Percentiles rank a stretch among this genome's conserved stretches.
Conservation (phyloP, 495 filamentous ascomycete genomes). For the Xylaria scruposa region DNA sequence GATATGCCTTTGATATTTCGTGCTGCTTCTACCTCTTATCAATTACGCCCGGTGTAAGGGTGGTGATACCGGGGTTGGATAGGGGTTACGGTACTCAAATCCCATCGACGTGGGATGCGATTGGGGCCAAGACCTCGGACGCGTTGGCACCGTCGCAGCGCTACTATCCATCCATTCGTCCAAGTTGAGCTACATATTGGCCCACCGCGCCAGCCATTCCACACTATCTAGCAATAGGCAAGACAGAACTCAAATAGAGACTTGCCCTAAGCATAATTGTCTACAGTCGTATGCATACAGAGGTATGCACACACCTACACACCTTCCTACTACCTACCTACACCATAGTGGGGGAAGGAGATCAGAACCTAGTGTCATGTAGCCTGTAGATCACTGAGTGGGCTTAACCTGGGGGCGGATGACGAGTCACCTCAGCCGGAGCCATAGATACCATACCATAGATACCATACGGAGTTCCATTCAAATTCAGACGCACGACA, state of each 20-base stretch:
- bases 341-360: background rate
- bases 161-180: conserved; percentile 15
- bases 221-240: conserved; percentile 7
- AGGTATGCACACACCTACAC: background rate
- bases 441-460: background rate
- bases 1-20: background rate
- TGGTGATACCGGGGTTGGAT: conserved; percentile 17
- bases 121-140: conserved; percentile 27
- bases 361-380: background rate
- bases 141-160: conserved; percentile 26
- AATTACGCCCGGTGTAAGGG: conserved; percentile 1
- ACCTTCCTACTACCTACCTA: background rate
- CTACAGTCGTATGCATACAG: background rate
- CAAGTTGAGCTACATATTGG: conserved; percentile 12
- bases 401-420: background rate
- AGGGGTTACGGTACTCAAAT: conserved; percentile 9
- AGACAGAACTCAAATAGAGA: background rate
- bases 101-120: conserved; percentile 15
- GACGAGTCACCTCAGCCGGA: background rate
- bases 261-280: background rate
- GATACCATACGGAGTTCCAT: background rate
- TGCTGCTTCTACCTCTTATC: conserved; percentile 8
- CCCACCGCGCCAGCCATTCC: conserved; percentile 3
- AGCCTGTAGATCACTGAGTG: background rate
- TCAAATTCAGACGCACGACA: background rate